Evolutionary conservation across 148 eudicot genomes (phyloP), one percentile per base, ranked within the genome.

Genomic region (Heliosperma pusillum): DNA sequence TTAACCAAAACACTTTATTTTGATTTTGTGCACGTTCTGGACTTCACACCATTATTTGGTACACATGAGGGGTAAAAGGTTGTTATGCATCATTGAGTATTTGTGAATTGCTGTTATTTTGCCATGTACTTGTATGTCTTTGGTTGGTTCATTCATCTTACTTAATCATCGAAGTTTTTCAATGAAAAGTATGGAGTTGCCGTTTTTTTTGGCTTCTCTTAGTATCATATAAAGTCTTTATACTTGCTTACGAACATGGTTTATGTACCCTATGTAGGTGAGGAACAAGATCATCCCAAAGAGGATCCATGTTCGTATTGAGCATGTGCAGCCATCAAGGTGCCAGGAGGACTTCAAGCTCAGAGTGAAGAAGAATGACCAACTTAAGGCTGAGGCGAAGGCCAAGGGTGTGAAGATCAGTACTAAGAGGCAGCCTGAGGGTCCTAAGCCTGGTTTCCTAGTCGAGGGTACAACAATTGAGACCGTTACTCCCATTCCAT

Each of bases 231-330:
- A n/a, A n/a, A 45, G 50, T 45, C 12, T 45, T 45, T 45, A 45
- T 45, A 45, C 50, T 8, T 10, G 10, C 12, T 8, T 45, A 8
- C 12, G 50, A 0, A 29, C 3, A 12, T 45, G 50, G 11, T 44
- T n/a, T 6, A 44, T 44, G 50, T 7, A 12, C 12, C n/a, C n/a
- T n/a, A 12, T 45, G 50, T 74, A 88, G 88, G 88, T 88, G 12
- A 79, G 87, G 2, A 81, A 80, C 80, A 86, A 81, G 66, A 88
- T 88, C 73, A 82, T 86, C 22, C 73, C 72, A 69, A 88, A 86
- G 84, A 84, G 89, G 81, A 81, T 86, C 25, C 91, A 88, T 66
- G 89, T 85, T 2, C 89, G 91, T n/a, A 72, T 88, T 20, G 89
- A 88, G 77, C 91, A 88, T 20, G 89, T 82, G 17, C 79, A 72